These are phyloP conservation scores for Trichoderma arundinaceum DNA, from an alignment of 2,329 filamentous ascomycete genomes.

Conservation along the genomic window DNA sequence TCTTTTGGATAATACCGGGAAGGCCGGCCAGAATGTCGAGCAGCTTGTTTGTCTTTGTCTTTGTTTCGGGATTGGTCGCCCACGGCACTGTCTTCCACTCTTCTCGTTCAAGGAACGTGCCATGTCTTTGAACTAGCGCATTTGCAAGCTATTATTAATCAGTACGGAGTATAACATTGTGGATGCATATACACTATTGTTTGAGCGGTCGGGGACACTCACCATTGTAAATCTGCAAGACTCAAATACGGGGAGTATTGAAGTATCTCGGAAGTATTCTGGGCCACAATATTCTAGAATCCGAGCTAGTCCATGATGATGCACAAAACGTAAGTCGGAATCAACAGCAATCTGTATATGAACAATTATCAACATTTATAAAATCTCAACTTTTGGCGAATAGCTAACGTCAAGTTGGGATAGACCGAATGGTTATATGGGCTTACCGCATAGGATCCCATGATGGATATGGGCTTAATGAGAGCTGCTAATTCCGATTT, in stretches of 20 bases:
- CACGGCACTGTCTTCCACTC: conserved; percentile 10
- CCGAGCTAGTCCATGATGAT: background rate
- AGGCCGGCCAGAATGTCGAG: conserved; percentile 7
- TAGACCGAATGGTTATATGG: too few relatives aligned
- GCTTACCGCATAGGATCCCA: conserved; percentile 20
- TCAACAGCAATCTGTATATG: background rate
- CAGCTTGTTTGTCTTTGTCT: conserved; percentile 11
- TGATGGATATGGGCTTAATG: conserved; percentile 20
- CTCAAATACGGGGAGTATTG: background rate
- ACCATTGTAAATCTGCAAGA: conserved; percentile 1
- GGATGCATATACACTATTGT: too few relatives aligned
- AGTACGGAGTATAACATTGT: background rate
- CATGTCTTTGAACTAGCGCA: conserved; percentile 14
- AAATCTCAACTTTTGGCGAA: background rate
- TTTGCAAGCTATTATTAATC: background rate
- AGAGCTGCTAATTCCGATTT: conserved; percentile 12
- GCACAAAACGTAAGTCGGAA: conserved; percentile 1
- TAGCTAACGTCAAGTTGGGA: too few relatives aligned
- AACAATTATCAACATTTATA: background rate
- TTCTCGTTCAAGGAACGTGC: background rate
- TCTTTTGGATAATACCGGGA: background rate
- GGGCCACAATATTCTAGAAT: conserved; percentile 21
- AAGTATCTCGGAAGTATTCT: conserved; percentile 4
- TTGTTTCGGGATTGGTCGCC: background rate
- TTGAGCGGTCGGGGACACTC: too few relatives aligned